phyloP scores from a whole-genome alignment of 129 eudicot species.

The Logfia minima region DNA sequence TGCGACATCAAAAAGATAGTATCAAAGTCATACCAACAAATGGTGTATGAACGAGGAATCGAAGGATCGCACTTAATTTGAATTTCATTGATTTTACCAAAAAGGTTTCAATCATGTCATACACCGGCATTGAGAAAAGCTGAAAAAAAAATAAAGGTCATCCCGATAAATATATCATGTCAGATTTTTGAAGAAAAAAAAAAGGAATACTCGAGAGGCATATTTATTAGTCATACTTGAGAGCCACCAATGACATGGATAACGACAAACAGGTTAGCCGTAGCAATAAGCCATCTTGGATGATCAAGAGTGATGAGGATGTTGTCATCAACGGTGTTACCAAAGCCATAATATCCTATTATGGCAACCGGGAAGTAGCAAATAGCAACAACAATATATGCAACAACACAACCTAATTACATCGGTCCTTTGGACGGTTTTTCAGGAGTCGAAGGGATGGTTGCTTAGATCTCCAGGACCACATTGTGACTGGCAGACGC shows the following conservation, averaged over 20 bases:
- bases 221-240: slow-evolving; percentile 40
- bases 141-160: slow-evolving; percentile 21
- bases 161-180: slow-evolving; percentile 1
- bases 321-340: slow-evolving; percentile 60
- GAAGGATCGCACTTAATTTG: slow-evolving; percentile 51
- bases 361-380: slow-evolving; percentile 77
- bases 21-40: slow-evolving; percentile 54
- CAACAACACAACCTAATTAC: slow-evolving; percentile 72
- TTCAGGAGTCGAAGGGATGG: slow-evolving; percentile 80
- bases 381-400: slow-evolving; percentile 55
- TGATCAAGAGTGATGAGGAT: slow-evolving; percentile 52
- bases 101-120: slow-evolving; percentile 71
- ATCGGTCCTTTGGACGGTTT: slow-evolving; percentile 61
- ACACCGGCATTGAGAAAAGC: slow-evolving; percentile 85
- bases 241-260: slow-evolving; percentile 78
- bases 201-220: neutral
- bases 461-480: slow-evolving; percentile 82
- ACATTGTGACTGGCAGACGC: slow-evolving; percentile 80
- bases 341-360: slow-evolving; percentile 53
- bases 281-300: slow-evolving; percentile 70
- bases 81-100: slow-evolving; percentile 54
- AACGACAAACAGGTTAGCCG: slow-evolving; percentile 61
- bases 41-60: slow-evolving; percentile 48
- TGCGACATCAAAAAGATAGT: neutral
- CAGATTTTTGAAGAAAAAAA: neutral